Evolutionary conservation across 108 stramenopile genomes (phyloP).

Genomic region (Cyclostephanos invisitatus): DNA sequence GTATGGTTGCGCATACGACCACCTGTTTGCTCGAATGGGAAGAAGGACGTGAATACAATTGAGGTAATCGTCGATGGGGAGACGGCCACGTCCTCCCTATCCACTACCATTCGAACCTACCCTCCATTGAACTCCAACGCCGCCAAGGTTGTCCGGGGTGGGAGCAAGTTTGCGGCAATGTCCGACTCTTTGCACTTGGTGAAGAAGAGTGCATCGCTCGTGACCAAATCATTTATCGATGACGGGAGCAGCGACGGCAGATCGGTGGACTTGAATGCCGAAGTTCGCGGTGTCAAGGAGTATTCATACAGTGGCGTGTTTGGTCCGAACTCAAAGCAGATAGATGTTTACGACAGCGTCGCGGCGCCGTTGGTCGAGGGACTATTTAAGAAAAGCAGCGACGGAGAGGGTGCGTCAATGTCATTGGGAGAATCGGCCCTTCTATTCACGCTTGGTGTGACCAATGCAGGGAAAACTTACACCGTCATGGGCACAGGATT

Average conservation of each 20-base stretch:
- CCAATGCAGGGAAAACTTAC: constrained; percentile 98
- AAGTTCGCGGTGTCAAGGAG: constrained; percentile 70
- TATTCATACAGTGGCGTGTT: constrained; percentile 77
- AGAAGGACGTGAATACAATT: constrained; percentile 50
- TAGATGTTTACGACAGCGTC: constrained; percentile 61
- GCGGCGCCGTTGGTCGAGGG: constrained; percentile 73
- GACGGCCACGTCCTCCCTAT: constrained; percentile 17
- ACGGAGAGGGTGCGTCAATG: neutral
- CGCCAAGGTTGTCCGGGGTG: constrained; percentile 50
- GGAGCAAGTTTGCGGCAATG: constrained; percentile 13
- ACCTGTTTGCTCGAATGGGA: constrained; percentile 21
- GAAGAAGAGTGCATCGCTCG: constrained; percentile 23
- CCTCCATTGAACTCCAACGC: constrained; percentile 72
- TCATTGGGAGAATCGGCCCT: constrained; percentile 69
- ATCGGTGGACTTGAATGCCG: constrained; percentile 21
- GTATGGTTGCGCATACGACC: constrained; percentile 78
- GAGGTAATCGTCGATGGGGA: constrained; percentile 42
- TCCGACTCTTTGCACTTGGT: constrained; percentile 1
- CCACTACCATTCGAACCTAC: constrained; percentile 70
- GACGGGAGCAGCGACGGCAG: constrained; percentile 37
- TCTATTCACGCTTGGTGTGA: constrained; percentile 97
- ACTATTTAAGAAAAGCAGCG: constrained; percentile 46
- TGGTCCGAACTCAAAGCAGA: constrained; percentile 58
- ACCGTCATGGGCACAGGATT: constrained; percentile 89
- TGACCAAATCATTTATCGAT: constrained; percentile 43